Base-by-base conservation (phyloP, 1,139 yeast genomes). In the Kurtzmaniella quercitrusa region DNA sequence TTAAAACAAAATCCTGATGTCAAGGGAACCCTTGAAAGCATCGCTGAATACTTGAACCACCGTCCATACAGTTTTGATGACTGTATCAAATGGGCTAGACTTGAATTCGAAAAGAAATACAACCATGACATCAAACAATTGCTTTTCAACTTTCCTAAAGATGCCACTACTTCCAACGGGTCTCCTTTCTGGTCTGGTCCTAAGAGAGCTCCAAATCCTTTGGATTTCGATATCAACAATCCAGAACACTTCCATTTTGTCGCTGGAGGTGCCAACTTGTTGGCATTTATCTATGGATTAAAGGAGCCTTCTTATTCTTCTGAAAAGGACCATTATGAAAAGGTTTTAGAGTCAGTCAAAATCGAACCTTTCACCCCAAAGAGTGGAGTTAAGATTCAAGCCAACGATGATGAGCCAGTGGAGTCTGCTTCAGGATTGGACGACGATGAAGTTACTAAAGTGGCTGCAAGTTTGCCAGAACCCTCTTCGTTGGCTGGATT, bases 151-250 rank as follows among this genome's bases (percentile, higher is more conserved):
- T 94, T 94, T 78, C 98, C 98, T 25, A 80, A 77, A 50, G 98
- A 93, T 66, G 95, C 98, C 5, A 83, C 78, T 44, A 93, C 97
- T 2, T 82, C 96, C 0, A 77, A 77, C 46, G 98, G 98, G 45
- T 91, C 85, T 33, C 94, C 95, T 52, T 93, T 93, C 68, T 93
- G 99, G 99, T 82, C 96, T 21, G 97, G 98, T 48, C 95, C 98
- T 39, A 93, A 93, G 70, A 83, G 98, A 63, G 96, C 96, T 18
- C 99, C 99, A 44, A 79, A 78, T 40, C 90, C 96, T 17, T 74
- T 90, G 50, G 72, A 54, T 15, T 91, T 93, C 62, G 95, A 90
- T 58, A 73, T 85, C 52, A 70, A 80, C 54, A 82, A 90, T 59
- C 75, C 75, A 11, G 85, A 87, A 57, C 98, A 93, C 61, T 78